phyloP scores from a whole-genome alignment of 345 rosid species.

The Brassica nigra region DNA sequence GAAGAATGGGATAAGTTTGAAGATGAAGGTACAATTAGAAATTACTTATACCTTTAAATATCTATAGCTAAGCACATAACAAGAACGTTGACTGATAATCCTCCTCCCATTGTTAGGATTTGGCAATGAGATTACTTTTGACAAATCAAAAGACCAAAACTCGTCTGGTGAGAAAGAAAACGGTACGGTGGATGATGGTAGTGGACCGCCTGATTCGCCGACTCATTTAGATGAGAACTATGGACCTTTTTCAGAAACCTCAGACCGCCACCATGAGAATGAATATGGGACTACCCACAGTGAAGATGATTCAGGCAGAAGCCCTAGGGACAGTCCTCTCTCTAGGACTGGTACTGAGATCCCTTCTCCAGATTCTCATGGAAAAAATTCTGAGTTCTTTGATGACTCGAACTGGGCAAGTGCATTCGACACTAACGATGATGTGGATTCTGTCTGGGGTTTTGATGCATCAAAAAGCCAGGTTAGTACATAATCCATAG shows the following conservation, averaged over 20 bases:
- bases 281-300: slow-evolving; percentile 67
- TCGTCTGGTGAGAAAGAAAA: slow-evolving; percentile 50
- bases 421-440: slow-evolving; percentile 88
- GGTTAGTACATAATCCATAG: slow-evolving; percentile 51
- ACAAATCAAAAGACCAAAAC: slow-evolving; percentile 50
- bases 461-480: slow-evolving; percentile 63
- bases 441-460: slow-evolving; percentile 93
- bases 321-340: slow-evolving; percentile 79
- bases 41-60: not conserved
- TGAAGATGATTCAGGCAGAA: slow-evolving; percentile 83
- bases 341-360: slow-evolving; percentile 62
- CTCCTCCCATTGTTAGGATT: slow-evolving; percentile 60
- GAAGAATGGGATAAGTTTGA: slow-evolving; percentile 99
- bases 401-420: slow-evolving; percentile 92
- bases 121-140: slow-evolving; percentile 71
- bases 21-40: slow-evolving; percentile 70
- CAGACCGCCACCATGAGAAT: slow-evolving; percentile 54
- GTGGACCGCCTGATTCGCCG: slow-evolving; percentile 52
- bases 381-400: slow-evolving; percentile 67
- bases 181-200: slow-evolving; percentile 53
- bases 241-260: slow-evolving; percentile 46
- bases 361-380: slow-evolving; percentile 70
- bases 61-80: slow-evolving; percentile 10
- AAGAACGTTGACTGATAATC: slow-evolving; percentile 16
- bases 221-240: slow-evolving; percentile 54